Evolutionary conservation across 169 alveolate genomes (phyloP), one percentile per base, ranked within the genome.

Genomic region (Fabrea salina): DNA sequence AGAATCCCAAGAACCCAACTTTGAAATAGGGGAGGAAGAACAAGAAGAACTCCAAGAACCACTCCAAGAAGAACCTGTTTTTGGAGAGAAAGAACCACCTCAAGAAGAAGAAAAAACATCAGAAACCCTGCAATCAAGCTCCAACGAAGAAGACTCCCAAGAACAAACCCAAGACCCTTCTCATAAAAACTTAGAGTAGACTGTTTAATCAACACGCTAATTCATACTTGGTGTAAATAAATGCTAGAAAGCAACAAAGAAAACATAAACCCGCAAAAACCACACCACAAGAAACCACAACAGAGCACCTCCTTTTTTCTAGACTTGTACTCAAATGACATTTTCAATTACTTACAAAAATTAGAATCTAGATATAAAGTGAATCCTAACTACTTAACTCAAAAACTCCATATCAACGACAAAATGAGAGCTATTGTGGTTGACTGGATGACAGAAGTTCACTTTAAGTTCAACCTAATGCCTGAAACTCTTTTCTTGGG

Each of bases 401-500:
- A 19, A 5, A 59, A 70, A 44, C 44, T 7, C 13, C 90, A 88
- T 61, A 89, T 93, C 5, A 90, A 88, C 72, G 87, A 85, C 67
- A 89, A 89, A 84, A 93, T 93, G 94, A 81, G 95, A 82, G 89
- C 91, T 4, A 93, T 90, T 58, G 83, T 92, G 50, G 74, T 92
- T 41, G 97, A 93, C 70, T 93, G 97, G 95, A 66, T 93, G 0
- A 89, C 90, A 43, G 94, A 90, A 32, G 94, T 93, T 6, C 89
- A 85, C 80, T 75, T 41, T 67, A 90, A 90, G 68, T 93, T 86
- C 82, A 85, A 89, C 83, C 75, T 93, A 32, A 67, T 82, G 2
- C 91, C 92, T 19, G 95, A 93, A 78, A 93, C 97, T 0, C 82
- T 90, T 25, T 90, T 84, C 80, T 39, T 90, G 27, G 86, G 95